Conservation (phyloP, 2,329 filamentous ascomycete genomes). For the Neophaeococcomyces aloes region DNA sequence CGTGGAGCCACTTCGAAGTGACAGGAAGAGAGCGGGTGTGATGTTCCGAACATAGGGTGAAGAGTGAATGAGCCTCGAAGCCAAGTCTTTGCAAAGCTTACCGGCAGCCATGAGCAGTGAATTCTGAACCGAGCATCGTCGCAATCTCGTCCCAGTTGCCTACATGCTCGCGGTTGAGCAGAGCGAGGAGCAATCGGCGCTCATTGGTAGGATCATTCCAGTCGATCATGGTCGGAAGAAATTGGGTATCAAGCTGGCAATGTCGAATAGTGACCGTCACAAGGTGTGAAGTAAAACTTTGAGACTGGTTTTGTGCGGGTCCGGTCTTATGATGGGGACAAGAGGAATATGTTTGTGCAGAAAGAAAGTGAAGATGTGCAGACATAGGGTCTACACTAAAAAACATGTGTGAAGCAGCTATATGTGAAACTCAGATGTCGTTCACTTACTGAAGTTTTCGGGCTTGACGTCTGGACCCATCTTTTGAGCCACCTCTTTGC, state of each 20-base stretch:
- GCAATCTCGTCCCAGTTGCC: slow-evolving; percentile 17
- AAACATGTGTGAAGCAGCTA: not conserved
- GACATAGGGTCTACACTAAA: not conserved
- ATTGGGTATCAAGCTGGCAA: not conserved
- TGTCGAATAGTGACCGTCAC: not conserved
- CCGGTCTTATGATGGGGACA: not conserved
- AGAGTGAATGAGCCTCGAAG: not conserved
- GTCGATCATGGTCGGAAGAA: not conserved
- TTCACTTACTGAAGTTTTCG: slow-evolving; percentile 4
- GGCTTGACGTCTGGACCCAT: slow-evolving; percentile 1
- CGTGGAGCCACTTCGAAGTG: not conserved
- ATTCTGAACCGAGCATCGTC: slow-evolving; percentile 14
- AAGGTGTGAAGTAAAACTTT: too few species aligned
- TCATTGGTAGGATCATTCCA: slow-evolving; percentile 16
- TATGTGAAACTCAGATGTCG: not conserved
- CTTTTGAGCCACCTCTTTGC: not conserved
- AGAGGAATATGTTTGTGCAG: not conserved
- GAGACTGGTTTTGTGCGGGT: not conserved
- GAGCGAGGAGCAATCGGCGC: slow-evolving; percentile 15
- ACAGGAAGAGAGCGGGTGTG: not conserved
- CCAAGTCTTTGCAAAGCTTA: slow-evolving; percentile 9
- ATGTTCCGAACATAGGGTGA: not conserved
- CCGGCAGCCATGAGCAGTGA: slow-evolving; percentile 19
- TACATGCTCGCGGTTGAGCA: slow-evolving; percentile 15
- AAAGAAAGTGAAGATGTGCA: too few species aligned